Base-by-base conservation (phyloP, 192 early-diverging fungal genomes). In the Coemansia sp. region DNA sequence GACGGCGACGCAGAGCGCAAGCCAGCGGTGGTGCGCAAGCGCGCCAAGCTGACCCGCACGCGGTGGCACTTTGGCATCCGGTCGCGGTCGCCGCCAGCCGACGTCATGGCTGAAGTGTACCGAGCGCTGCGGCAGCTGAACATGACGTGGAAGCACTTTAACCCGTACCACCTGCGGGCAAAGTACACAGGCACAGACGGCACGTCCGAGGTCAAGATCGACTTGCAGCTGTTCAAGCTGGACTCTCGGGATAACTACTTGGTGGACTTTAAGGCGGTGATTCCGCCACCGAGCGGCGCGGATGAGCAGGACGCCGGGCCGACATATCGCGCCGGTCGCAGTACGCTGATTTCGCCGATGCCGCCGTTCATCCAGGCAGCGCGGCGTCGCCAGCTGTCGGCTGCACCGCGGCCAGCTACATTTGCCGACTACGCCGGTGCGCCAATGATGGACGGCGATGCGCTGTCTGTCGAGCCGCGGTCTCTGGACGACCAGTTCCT, bases 11-110 rank as follows among this genome's bases (percentile, higher is more conserved):
- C 48, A 5, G 56, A 61, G 20, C 67, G 67, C 55, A 61, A 48
- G 46, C 73, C 73, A 2, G 68, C 68, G 9, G 68, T 64, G 46
- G 59, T 67, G 64, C 67, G 77, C 40, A 80, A 80, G 71, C 77
- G 77, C 18, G 71, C 77, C 12, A 80, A 80, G 71, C 49, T 67
- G 34, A 77, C 74, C 15, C 79, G 92, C 49, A 87, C 92, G 5
- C 91, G 90, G 73, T 99, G 97, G 97, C 96, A 99, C 79, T 97
- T 97, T 84, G 97, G 97, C 18, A 98, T 99, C 63, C 87, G 97
- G 53, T 93, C 91, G 20, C 84, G 90, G 58, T 90, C 88, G 63
- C 90, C 92, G 23, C 95, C 97, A 0, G 83, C 85, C 37, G 96
- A 98, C 69, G 94, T 99, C 15, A 98, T 99, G 97, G 83, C 91